Evolutionary conservation across 1,284 basidiomycete genomes (phyloP), one percentile per base, ranked within the genome.

Genomic region (Mycosarcoma maydis): DNA sequence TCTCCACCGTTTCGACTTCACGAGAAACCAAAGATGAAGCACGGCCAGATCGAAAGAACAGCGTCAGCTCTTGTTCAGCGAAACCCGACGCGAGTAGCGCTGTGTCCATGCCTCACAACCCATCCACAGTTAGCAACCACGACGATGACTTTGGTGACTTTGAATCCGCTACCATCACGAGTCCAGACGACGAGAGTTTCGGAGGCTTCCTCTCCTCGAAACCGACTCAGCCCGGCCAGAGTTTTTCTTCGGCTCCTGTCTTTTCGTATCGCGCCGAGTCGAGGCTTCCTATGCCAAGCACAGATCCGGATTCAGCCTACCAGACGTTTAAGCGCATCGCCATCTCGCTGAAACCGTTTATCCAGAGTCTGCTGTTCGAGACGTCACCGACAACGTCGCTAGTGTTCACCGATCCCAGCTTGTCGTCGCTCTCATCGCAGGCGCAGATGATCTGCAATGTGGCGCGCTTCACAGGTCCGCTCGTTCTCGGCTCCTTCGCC

Each of bases 101-200:
- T 4, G 27, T 20, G 7, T 29, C 23, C 14, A 6, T 13, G 8
- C 36, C 16, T 1, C 3, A 29, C 17, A 37, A 10, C 10, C 24
- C 14, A 19, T 13, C 37, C 46, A 34, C 36, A 75, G 24, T 24
- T 19, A 32, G 36, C 32, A 33, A 29, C 23, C 76, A 84, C 38
- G 88, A 92, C 55, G 92, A 95, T 69, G 94, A 94, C 33, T 98
- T 97, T 84, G 94, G 77, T n/a, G 70, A 73, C 48, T 71, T 75
- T 51, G 47, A 56, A 49, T 34, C 48, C 0, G 67, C 53, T 0
- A 57, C 48, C 34, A 50, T 61, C 46, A 48, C 61, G 1, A 53
- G 50, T 22, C 51, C 58, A 1, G 65, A 61, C 8, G 70, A 71
- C 32, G 72, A 73, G 14, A 48, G 36, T 47, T 75, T 75, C 47